A percentile compares a stretch with the other conserved stretches of the same genome.
Conservation (phyloP, 2,329 filamentous ascomycete genomes). For the Fusarium torulosum region DNA sequence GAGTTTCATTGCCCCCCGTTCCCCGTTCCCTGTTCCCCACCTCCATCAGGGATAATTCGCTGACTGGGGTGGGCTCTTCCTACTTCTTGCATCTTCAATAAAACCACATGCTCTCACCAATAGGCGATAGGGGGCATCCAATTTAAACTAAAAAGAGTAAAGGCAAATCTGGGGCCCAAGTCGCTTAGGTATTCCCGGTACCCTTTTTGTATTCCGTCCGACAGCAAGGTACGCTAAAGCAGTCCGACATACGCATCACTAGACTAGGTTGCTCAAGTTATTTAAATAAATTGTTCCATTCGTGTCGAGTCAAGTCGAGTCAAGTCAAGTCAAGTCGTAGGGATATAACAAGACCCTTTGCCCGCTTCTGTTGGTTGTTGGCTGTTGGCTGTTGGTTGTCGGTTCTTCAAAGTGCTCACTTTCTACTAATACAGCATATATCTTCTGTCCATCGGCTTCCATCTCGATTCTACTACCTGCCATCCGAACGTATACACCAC, state of each 20-base stretch:
- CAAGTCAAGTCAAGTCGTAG: too few relatives aligned
- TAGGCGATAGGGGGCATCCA: not conserved
- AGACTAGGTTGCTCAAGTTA: conserved; percentile 22
- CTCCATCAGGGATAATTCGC: too few relatives aligned
- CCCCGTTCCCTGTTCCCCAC: not conserved
- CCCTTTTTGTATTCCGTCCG: conserved; percentile 45
- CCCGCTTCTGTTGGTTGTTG: not conserved
- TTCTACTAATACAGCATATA: not conserved
- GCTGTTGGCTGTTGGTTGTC: not conserved
- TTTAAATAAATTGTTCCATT: conserved; percentile 29
- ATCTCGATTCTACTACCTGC: not conserved
- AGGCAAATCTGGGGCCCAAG: conserved; percentile 18
- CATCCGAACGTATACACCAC: not conserved
- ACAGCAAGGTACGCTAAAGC: conserved; percentile 31
- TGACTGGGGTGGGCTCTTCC: not conserved
- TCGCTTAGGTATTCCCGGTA: conserved; percentile 33
- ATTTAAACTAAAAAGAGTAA: not conserved
- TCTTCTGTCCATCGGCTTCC: not conserved
- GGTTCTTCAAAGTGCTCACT: not conserved
- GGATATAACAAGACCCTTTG: conserved; percentile 9
- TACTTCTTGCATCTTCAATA: not conserved
- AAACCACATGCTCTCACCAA: conserved; percentile 6
- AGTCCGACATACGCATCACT: conserved; percentile 9
- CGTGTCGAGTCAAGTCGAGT: too few relatives aligned
- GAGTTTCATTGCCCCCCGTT: not conserved